These are phyloP conservation scores for Pseudomonodictys pantanalensis DNA, from an alignment of 495 filamentous ascomycete species.

Conservation along the genomic window DNA sequence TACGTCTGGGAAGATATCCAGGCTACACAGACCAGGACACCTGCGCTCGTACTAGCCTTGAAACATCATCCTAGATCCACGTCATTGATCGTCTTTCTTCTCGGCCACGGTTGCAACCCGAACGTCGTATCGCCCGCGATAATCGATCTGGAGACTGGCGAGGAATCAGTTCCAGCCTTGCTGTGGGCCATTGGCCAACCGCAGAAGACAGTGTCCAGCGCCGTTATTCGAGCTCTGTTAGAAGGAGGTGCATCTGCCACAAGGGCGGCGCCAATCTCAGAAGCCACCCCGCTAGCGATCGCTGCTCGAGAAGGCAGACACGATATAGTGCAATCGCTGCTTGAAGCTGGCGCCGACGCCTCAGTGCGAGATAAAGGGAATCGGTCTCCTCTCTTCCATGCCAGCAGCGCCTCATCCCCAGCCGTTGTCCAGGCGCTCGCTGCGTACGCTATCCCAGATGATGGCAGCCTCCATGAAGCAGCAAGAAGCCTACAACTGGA, in stretches of 20 bases:
- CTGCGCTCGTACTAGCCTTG: constrained; percentile 12
- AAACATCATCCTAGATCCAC: constrained; percentile 15
- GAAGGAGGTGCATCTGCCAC: constrained; percentile 20
- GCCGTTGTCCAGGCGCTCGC: constrained; percentile 5
- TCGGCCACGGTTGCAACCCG: constrained; percentile 22
- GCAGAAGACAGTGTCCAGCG: constrained; percentile 20
- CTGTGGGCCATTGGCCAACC: constrained; percentile 30
- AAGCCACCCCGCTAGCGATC: constrained; percentile 10
- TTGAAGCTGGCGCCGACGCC: constrained; percentile 20
- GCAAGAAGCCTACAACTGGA: constrained; percentile 16
- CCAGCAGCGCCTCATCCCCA: constrained; percentile 7
- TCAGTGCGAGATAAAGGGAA: constrained; percentile 24
- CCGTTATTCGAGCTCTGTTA: constrained; percentile 20
- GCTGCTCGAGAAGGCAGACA: constrained; percentile 21
- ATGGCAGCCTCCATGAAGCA: constrained; percentile 31
- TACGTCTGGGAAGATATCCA: constrained; percentile 11
- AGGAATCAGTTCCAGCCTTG: constrained; percentile 18
- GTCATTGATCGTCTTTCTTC: not conserved
- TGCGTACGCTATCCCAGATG: constrained; percentile 15
- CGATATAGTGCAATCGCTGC: constrained; percentile 17
- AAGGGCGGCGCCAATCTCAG: constrained; percentile 3
- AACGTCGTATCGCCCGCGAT: not conserved
- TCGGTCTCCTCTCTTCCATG: constrained; percentile 26
- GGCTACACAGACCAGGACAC: not conserved
- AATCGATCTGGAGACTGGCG: constrained; percentile 7